Evolutionary conservation across 306 rosid genomes (phyloP).

Genomic region (Lotus japonicus): DNA sequence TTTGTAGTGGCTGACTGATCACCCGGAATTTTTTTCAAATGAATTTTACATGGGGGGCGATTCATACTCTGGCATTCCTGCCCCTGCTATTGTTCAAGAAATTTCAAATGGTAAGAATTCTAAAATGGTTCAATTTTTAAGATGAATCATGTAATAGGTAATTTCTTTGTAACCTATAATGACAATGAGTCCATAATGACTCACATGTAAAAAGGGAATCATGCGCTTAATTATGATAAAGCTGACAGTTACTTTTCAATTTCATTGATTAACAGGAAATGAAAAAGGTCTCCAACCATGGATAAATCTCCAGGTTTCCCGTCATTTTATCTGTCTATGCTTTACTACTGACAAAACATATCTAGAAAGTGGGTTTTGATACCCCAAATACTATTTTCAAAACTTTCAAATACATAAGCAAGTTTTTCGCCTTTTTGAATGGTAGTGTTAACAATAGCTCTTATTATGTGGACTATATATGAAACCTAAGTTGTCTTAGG

Average conservation of each 20-base stretch:
- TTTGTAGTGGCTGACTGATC: constrained; percentile 64
- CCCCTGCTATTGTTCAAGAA: constrained; percentile 41
- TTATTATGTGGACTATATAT: not conserved
- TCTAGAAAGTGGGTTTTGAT: not conserved
- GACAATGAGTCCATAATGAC: not conserved
- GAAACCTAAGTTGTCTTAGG: not conserved
- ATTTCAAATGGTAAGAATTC: constrained; percentile 49
- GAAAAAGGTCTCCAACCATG: constrained; percentile 24
- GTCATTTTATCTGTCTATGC: not conserved
- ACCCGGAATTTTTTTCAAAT: constrained; percentile 51
- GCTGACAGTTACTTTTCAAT: not conserved
- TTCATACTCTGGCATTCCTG: constrained; percentile 63
- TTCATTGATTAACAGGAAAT: constrained; percentile 24
- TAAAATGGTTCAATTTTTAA: not conserved
- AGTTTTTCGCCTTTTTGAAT: not conserved
- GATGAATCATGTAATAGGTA: not conserved
- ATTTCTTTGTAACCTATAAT: not conserved
- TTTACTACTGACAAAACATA: not conserved
- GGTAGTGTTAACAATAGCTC: not conserved
- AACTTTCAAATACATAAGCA: not conserved
- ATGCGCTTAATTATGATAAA: not conserved
- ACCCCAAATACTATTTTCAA: not conserved
- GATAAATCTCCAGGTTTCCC: constrained; percentile 44
- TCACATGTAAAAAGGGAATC: not conserved
- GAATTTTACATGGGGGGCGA: constrained; percentile 54